Base-by-base conservation (phyloP, 208 protist species). In the Porcisia deanei region DNA sequence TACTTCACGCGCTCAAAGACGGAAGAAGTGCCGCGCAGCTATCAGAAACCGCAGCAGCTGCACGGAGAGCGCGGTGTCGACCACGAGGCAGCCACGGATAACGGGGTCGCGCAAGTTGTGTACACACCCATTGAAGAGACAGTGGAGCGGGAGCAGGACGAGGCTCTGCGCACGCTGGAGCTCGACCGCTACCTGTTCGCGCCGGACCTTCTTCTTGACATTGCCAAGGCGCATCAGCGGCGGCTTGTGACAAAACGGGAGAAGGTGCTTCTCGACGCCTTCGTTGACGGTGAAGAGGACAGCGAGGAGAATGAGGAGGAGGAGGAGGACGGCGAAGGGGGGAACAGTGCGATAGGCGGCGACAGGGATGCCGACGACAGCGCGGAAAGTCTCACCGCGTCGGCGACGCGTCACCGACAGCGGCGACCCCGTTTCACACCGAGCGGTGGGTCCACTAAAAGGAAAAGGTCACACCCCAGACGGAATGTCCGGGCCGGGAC, bases 161-260 rank as follows among this genome's bases (percentile, higher is more conserved):
- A 87, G 49, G 93, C 91, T 18, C 84, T 95, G 73, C 77, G 73
- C 34, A 81, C 82, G 7, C 63, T 97, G 47, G 88, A 92, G 65
- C 82, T 97, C 5, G 93, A 97, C 71, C 89, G 93, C 63, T 97
- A 94, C 71, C 82, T 97, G 8, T 82, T 95, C 45, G 88, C 89
- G 1, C 93, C 93, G 0, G 93, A 97, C 66, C 75, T 97, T 70
- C 82, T 97, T 34, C 82, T 90, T 1, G 91, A 97, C 79, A 94
- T 97, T 41, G 79, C 77, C 39, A 92, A 90, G 75, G 82, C 88
- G 78, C 82, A 93, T 53, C 93, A 97, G 84, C 64, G 85, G 37
- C 81, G 90, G 12, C 84, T 92, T 12, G 83, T 97, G 8, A 94
- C 93, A 16, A 73, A 70, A n/a, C 72, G 79, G 53, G 90, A 93